These are phyloP conservation scores for Ensete glaucum DNA, from an alignment of 176 grass and related monocot species.

Conservation along the genomic window DNA sequence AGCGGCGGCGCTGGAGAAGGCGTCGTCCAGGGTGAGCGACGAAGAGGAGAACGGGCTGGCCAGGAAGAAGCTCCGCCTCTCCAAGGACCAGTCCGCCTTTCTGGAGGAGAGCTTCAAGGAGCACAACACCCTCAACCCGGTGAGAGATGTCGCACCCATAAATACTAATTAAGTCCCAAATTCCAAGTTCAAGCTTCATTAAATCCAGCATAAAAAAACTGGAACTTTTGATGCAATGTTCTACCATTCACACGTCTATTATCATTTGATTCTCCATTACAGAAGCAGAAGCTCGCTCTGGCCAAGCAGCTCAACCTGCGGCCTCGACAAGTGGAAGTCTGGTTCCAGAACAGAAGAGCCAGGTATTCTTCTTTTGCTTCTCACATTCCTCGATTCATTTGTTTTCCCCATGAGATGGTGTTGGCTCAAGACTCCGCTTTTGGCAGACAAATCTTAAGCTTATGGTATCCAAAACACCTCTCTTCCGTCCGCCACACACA, in stretches of 20 bases:
- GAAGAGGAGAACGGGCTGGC: constrained; percentile 3
- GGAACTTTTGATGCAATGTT: background rate
- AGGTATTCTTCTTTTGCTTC: background rate
- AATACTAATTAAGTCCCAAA: no score
- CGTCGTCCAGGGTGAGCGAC: constrained; percentile 1
- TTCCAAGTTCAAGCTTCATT: background rate
- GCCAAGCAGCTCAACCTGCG: constrained; percentile 3
- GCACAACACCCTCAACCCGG: constrained; percentile 11
- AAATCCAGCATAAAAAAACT: background rate
- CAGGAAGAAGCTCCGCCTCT: constrained; percentile 14
- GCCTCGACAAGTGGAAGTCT: constrained; percentile 2
- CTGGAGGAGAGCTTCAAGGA: constrained; percentile 9
- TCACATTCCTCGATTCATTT: background rate
- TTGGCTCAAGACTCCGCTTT: background rate
- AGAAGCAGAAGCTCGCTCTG: constrained; percentile 10
- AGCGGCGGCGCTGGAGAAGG: background rate
- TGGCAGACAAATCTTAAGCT: background rate
- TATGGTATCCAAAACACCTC: no score
- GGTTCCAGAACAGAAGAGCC: constrained; percentile 14
- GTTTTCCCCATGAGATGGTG: background rate
- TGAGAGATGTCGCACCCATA: background rate
- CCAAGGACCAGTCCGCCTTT: constrained; percentile 11
- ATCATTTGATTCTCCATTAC: background rate
- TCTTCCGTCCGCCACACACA: no score
- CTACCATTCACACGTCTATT: background rate